These are phyloP conservation scores for Eimeria acervulina DNA, from an alignment of 169 alveolate species.

Conservation along the genomic window DNA sequence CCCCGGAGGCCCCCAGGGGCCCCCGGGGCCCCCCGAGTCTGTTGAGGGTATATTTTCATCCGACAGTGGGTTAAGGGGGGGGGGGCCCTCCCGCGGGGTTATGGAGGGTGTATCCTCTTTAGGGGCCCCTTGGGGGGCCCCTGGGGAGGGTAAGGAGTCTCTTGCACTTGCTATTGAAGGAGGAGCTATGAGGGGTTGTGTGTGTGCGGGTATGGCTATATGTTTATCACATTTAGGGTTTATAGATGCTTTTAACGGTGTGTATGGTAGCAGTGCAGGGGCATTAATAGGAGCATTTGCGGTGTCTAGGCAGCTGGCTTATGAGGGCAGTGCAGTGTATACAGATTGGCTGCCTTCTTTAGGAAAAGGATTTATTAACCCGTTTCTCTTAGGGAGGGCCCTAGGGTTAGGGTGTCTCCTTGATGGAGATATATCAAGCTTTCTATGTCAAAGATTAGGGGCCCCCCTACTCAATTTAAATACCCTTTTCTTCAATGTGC, in stretches of 20 bases:
- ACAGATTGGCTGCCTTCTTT: slow-evolving; percentile 80
- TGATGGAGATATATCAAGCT: slow-evolving; percentile 65
- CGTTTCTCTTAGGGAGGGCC: slow-evolving; percentile 49
- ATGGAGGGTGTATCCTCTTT: not conserved
- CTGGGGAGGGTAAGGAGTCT: not conserved
- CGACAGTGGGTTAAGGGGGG: not conserved
- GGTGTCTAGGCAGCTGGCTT: slow-evolving; percentile 79
- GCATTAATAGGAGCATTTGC: slow-evolving; percentile 81
- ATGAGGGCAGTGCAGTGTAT: slow-evolving; percentile 80
- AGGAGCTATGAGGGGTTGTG: slow-evolving; percentile 84
- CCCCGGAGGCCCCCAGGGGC: not conserved
- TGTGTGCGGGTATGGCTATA: slow-evolving; percentile 83
- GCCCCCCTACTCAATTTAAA: slow-evolving; percentile 78
- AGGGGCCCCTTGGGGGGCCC: not conserved
- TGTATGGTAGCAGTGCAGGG: slow-evolving; percentile 84
- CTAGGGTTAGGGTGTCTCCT: slow-evolving; percentile 80
- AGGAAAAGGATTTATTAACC: slow-evolving; percentile 53
- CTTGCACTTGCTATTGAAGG: slow-evolving; percentile 84
- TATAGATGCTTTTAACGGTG: slow-evolving; percentile 60
- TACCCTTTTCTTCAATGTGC: slow-evolving; percentile 66
- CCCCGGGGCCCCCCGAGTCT: not conserved
- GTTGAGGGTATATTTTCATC: not conserved
- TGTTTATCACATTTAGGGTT: slow-evolving; percentile 77
- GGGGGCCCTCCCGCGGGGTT: not conserved
- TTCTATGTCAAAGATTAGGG: slow-evolving; percentile 66